Base-by-base conservation (phyloP, 441 rosid species). In the Codiaeum variegatum region DNA sequence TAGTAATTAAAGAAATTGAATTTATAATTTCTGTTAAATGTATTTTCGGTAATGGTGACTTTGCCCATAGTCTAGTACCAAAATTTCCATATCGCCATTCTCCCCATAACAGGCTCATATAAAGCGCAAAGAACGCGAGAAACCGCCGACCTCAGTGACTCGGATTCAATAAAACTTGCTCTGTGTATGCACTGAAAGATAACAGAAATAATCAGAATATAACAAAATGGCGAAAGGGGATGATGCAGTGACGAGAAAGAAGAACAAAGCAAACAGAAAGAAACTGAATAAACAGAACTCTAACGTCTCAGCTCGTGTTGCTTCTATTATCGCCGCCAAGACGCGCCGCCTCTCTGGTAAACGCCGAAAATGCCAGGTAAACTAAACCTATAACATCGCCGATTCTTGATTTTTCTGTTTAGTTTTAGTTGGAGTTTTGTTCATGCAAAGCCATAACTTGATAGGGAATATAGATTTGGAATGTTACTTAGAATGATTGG, bases 271-370 rank as follows among this genome's bases (percentile, higher is more conserved):
- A 6, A 83, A 28, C 51, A 77, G 93, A 75, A 92, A 91, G 92
- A 92, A 88, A 70, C 76, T 81, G 34, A 74, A 67, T 40, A 73
- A 77, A 24, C 77, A 87, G 24, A 77, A 59, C 15, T 88, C 88
- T 2, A 78, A 73, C 4, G 94, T 94, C 5, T 86, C 94, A 21
- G 74, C 94, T 74, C 96, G 90, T 62, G 80, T 90, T 74, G 94
- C 98, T 70, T 72, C 97, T 78, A 79, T 94, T 51, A 91, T 94
- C 67, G 94, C 96, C 66, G 75, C 98, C 79, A 91, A 92, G 83
- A 92, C 92, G 61, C 95, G 94, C 71, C 97, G 98, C 73, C 80
- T 77, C 71, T 49, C 94, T 34, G 97, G 96, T 15, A 88, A 82
- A 78, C 96, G 98, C 76, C 85, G 94, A 65, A 75, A 75, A 73